These are phyloP conservation scores for Leccinellum rugosiceps DNA, from an alignment of 768 basidiomycete genomes.

Conservation along the genomic window DNA sequence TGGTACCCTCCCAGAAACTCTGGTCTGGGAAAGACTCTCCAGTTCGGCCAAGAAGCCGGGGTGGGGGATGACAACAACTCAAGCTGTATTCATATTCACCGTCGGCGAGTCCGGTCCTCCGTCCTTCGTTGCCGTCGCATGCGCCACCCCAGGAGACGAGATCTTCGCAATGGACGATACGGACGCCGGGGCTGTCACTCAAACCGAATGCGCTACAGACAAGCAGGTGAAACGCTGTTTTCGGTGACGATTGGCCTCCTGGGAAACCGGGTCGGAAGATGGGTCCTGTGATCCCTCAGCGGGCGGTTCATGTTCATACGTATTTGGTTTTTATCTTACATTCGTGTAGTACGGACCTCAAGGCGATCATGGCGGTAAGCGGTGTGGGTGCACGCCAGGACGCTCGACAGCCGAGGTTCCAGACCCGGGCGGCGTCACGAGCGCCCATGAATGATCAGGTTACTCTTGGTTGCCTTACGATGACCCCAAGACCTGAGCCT, in stretches of 20 bases:
- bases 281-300: conserved; percentile 48
- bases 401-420: conserved; percentile 2
- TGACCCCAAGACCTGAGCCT: conserved; percentile 3
- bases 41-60: conserved; percentile 12
- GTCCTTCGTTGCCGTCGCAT: conserved; percentile 9
- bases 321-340: conserved; percentile 12
- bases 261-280: conserved; percentile 45
- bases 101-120: conserved; percentile 23
- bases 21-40: no score
- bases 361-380: conserved; percentile 66
- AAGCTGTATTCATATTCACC: conserved; percentile 11
- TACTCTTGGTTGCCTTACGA: conserved; percentile 2
- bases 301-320: conserved; percentile 22
- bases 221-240: not conserved
- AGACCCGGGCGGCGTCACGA: not conserved
- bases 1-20: no score
- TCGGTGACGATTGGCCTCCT: not conserved
- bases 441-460: not conserved
- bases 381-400: conserved; percentile 5
- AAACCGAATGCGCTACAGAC: no score
- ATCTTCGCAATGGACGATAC: conserved; percentile 84
- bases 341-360: conserved; percentile 71
- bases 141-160: conserved; percentile 47
- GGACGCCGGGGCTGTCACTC: conserved; percentile 36
- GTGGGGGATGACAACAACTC: not conserved